Conservation (phyloP, 306 rosid species). For the Castanea sativa region DNA sequence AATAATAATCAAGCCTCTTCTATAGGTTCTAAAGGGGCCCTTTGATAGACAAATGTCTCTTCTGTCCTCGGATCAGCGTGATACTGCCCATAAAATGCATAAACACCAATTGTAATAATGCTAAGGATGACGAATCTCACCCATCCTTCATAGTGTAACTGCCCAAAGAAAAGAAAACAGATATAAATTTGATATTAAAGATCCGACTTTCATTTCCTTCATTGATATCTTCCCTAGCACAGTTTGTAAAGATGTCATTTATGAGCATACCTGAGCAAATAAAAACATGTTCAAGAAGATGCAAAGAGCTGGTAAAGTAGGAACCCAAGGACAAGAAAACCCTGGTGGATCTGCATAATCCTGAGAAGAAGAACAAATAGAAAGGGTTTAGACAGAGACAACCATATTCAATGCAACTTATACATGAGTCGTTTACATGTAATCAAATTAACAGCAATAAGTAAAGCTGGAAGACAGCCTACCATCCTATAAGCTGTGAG, state of each 20-base stretch:
- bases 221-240: background rate
- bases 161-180: slow-evolving; percentile 27
- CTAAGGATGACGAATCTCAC: slow-evolving; percentile 75
- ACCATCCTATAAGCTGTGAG: background rate
- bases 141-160: slow-evolving; percentile 95
- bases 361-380: slow-evolving; percentile 36
- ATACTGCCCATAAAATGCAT: slow-evolving; percentile 86
- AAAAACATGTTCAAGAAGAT: slow-evolving; percentile 90
- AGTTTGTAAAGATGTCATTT: background rate
- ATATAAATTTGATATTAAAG: slow-evolving; percentile 10
- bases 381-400: slow-evolving; percentile 20
- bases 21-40: slow-evolving; percentile 37
- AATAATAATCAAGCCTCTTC: slow-evolving; percentile 38
- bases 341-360: slow-evolving; percentile 67
- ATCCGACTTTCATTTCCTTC: slow-evolving; percentile 1
- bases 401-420: slow-evolving; percentile 10
- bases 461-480: background rate
- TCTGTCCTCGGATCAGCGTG: slow-evolving; percentile 77
- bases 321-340: slow-evolving; percentile 93
- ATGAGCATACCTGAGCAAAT: slow-evolving; percentile 74
- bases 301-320: slow-evolving; percentile 71
- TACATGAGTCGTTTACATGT: background rate
- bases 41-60: slow-evolving; percentile 45
- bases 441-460: background rate
- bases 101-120: slow-evolving; percentile 52